Conservation (phyloP, 148 eudicot species). For the Nepenthes mirabilis region DNA sequence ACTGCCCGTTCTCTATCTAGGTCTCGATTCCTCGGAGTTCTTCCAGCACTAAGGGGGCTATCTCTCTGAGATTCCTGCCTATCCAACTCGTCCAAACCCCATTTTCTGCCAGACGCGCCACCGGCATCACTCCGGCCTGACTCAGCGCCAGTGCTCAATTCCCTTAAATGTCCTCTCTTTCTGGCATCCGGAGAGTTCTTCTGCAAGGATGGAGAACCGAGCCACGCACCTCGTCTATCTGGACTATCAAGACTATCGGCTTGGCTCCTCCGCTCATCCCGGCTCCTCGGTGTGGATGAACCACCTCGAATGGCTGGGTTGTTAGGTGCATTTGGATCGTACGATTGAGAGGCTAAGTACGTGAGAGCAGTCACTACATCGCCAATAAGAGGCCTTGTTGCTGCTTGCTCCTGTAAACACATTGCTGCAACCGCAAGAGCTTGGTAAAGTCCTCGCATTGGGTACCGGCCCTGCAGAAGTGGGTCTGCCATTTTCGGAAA, state of each 20-base stretch:
- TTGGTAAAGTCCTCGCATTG: conserved; percentile 69
- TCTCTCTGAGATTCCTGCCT: conserved; percentile 34
- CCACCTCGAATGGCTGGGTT: not conserved
- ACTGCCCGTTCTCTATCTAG: conserved; percentile 67
- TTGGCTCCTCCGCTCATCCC: conserved; percentile 29
- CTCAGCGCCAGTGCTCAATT: conserved; percentile 5
- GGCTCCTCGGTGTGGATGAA: not conserved
- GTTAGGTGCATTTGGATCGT: conserved; percentile 32
- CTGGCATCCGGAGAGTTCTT: conserved; percentile 6
- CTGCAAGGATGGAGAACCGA: conserved; percentile 3
- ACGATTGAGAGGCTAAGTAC: conserved; percentile 65
- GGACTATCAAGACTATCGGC: conserved; percentile 24
- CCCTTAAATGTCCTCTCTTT: conserved; percentile 4
- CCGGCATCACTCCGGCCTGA: conserved; percentile 1
- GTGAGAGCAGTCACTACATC: conserved; percentile 87
- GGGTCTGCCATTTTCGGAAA: conserved; percentile 65
- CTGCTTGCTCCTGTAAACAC: conserved; percentile 80
- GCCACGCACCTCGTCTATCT: conserved; percentile 4
- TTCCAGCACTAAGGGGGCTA: conserved; percentile 5
- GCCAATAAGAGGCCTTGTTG: conserved; percentile 69
- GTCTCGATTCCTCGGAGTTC: conserved; percentile 31
- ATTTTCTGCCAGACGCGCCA: conserved; percentile 44
- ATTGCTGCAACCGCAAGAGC: conserved; percentile 83
- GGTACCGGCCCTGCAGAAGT: conserved; percentile 50
- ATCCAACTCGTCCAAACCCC: conserved; percentile 60